Evolutionary conservation across 352 stramenopile species (phyloP).

Genomic region (Phytopythium vexans): DNA sequence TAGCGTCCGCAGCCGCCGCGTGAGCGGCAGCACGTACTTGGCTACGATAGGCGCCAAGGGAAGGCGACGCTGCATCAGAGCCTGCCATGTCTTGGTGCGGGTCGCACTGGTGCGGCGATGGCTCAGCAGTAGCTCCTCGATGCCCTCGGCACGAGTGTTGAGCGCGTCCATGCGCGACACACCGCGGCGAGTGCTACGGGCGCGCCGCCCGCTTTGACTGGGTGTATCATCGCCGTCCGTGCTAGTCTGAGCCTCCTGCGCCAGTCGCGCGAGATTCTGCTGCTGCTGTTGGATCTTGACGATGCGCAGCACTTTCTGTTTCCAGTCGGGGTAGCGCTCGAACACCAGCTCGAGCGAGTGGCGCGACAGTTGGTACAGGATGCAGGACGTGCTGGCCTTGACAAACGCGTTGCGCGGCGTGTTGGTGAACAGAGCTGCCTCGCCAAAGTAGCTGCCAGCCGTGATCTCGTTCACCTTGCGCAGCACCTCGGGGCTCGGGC

Average conservation of each 20-base stretch:
- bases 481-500: slow-evolving; percentile 2
- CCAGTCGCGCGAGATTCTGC: slow-evolving; percentile 38
- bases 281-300: slow-evolving; percentile 67
- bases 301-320: slow-evolving; percentile 58
- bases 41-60: slow-evolving; percentile 3
- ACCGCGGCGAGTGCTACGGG: slow-evolving; percentile 6
- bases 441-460: slow-evolving; percentile 54
- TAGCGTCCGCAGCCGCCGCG: neutral
- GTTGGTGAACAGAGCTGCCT: slow-evolving; percentile 56
- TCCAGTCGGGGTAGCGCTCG: slow-evolving; percentile 56
- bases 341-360: slow-evolving; percentile 61
- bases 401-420: slow-evolving; percentile 51
- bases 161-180: slow-evolving; percentile 40
- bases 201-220: slow-evolving; percentile 13
- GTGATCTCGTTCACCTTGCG: slow-evolving; percentile 63
- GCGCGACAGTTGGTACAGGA: slow-evolving; percentile 51
- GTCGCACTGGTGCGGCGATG: slow-evolving; percentile 14
- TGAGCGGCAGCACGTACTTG: slow-evolving; percentile 6
- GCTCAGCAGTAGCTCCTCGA: slow-evolving; percentile 45
- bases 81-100: slow-evolving; percentile 10
- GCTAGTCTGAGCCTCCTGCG: slow-evolving; percentile 29
- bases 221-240: slow-evolving; percentile 11
- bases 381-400: slow-evolving; percentile 60
- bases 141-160: slow-evolving; percentile 43
- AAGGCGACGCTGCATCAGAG: slow-evolving; percentile 7